phyloP scores from a whole-genome alignment of 169 alveolate genomes.

The Cryptosporidium muris region DNA sequence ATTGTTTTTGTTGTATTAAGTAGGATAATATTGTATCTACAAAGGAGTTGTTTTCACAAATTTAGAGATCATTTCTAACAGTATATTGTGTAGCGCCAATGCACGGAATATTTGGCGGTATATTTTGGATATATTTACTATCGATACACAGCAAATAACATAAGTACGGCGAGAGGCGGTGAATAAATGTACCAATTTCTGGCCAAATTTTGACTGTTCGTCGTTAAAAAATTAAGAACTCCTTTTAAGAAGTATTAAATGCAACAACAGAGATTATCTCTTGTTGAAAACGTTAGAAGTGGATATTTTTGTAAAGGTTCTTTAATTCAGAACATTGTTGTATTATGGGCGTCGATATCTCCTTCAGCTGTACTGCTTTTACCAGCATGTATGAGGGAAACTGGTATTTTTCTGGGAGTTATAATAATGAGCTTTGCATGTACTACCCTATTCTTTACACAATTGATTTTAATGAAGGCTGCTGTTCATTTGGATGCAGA shows the following conservation, averaged over 20 bases:
- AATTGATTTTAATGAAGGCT: conserved; percentile 50
- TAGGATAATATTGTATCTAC: no score
- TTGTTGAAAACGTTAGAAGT: not conserved
- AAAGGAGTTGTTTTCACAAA: no score
- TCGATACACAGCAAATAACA: no score
- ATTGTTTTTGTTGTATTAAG: no score
- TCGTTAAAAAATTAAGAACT: not conserved
- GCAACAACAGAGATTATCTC: conserved; percentile 40
- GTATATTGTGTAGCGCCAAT: conserved; percentile 44
- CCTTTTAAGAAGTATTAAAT: conserved; percentile 3
- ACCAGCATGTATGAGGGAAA: conserved; percentile 67
- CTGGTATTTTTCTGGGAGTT: conserved; percentile 54
- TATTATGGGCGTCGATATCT: conserved; percentile 70
- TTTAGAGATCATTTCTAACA: no score
- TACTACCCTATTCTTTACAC: conserved; percentile 37
- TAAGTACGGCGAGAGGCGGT: not conserved
- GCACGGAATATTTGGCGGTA: not conserved
- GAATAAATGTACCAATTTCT: no score
- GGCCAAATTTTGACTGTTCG: no score
- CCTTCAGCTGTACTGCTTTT: conserved; percentile 67
- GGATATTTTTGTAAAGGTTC: conserved; percentile 59
- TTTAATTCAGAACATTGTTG: conserved; percentile 56
- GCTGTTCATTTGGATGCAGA: conserved; percentile 37
- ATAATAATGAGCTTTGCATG: conserved; percentile 48
- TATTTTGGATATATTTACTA: no score